Conservation (phyloP, 306 rosid genomes). For the Cucurbita ficifolia region DNA sequence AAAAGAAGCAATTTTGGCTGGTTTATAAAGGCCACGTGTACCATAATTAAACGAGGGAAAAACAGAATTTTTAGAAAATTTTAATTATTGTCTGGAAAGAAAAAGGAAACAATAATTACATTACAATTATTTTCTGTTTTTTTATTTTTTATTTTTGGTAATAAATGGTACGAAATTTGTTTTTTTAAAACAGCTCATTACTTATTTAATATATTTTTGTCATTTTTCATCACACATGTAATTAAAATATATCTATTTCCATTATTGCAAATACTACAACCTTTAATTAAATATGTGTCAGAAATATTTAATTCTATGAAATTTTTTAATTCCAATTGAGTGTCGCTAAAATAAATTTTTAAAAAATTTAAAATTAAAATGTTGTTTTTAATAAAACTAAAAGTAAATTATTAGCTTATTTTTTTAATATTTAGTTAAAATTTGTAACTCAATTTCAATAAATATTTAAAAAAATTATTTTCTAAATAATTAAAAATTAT, state of each 20-base stretch:
- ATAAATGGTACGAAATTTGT: neutral
- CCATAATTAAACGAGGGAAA: neutral
- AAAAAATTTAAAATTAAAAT: too few relatives aligned
- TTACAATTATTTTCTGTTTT: neutral
- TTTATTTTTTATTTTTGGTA: neutral
- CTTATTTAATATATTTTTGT: neutral
- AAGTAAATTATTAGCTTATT: too few relatives aligned
- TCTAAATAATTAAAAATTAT: too few relatives aligned
- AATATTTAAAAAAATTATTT: too few relatives aligned
- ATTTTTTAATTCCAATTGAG: too few relatives aligned
- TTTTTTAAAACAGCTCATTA: neutral
- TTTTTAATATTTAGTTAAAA: too few relatives aligned
- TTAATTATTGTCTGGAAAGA: too few relatives aligned
- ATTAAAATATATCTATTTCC: neutral
- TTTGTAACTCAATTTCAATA: too few relatives aligned
- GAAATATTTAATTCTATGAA: neutral
- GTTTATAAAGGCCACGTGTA: neutral
- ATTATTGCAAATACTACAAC: neutral
- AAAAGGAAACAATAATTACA: neutral
- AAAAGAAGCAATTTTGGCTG: neutral
- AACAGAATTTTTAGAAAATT: neutral
- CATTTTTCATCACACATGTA: neutral
- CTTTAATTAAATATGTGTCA: neutral
- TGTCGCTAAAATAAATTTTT: too few relatives aligned
- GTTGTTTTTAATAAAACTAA: too few relatives aligned